Conservation (phyloP, 2,329 filamentous ascomycete species). For the Penicillium brasilianum region DNA sequence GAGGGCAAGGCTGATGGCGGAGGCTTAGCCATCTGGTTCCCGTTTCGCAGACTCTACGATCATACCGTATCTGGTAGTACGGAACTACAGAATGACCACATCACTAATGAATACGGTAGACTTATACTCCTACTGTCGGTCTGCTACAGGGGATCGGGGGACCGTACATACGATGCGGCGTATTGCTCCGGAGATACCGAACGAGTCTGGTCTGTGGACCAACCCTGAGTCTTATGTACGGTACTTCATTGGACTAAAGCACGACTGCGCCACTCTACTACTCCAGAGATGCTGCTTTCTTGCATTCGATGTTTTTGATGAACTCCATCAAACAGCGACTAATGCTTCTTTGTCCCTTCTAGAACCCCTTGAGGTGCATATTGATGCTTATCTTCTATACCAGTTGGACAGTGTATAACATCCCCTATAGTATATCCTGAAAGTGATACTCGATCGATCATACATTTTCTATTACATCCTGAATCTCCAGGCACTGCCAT, state of each 20-base stretch:
- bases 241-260: not conserved
- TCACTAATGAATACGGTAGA: not conserved
- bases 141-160: not conserved
- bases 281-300: too few species aligned
- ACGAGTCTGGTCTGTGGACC: not conserved
- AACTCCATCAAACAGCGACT: not conserved
- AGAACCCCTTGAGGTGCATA: not conserved
- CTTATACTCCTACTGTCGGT: too few species aligned
- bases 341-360: not conserved
- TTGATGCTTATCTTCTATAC: too few species aligned
- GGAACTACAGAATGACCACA: not conserved
- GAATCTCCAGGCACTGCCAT: not conserved
- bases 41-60: too few species aligned
- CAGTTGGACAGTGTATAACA: too few species aligned
- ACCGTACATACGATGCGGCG: not conserved
- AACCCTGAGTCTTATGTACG: not conserved
- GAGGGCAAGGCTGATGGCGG: slow-evolving; percentile 1
- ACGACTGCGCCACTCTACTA: not conserved
- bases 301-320: not conserved
- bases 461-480: too few species aligned
- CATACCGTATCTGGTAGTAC: not conserved
- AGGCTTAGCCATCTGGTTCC: not conserved
- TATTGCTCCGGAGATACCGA: not conserved
- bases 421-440: too few species aligned
- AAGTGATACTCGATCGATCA: too few species aligned